phyloP scores from a whole-genome alignment of 2,329 filamentous ascomycete genomes.

The Blastomyces gilchristii region DNA sequence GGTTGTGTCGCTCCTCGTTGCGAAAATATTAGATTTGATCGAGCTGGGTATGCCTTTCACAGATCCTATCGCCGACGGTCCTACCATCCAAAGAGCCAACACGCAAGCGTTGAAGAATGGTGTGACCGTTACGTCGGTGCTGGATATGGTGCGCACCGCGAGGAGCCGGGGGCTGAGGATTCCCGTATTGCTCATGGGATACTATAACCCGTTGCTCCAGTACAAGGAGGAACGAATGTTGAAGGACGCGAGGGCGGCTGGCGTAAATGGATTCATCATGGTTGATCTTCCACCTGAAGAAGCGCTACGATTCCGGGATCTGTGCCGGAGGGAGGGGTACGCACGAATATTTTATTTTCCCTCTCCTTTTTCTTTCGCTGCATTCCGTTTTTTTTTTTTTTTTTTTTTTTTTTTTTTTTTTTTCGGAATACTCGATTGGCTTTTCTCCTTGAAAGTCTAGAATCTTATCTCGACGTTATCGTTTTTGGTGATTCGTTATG shows the following conservation, averaged over 20 bases:
- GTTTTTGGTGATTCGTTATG: constrained; percentile 1
- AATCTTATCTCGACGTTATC: not conserved
- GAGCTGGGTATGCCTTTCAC: constrained; percentile 95
- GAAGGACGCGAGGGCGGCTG: constrained; percentile 69
- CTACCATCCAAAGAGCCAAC: constrained; percentile 92
- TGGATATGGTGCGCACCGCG: constrained; percentile 75
- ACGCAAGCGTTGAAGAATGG: constrained; percentile 82
- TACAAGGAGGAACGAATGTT: constrained; percentile 90
- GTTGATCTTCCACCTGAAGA: constrained; percentile 94
- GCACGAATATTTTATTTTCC: constrained; percentile 20
- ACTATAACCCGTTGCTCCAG: constrained; percentile 91
- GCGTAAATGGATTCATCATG: constrained; percentile 93
- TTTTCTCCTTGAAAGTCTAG: not conserved
- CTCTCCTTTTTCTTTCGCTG: not conserved
- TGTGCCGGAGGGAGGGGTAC: constrained; percentile 66
- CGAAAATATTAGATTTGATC: constrained; percentile 59
- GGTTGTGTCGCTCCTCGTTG: constrained; percentile 6
- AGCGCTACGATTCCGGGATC: constrained; percentile 79
- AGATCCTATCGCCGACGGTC: constrained; percentile 94
- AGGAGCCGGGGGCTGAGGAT: constrained; percentile 65
- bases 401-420: too few species aligned
- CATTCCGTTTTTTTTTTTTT: not conserved
- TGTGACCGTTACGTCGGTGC: constrained; percentile 66
- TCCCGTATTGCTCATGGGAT: constrained; percentile 92
- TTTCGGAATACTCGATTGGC: not conserved